Conservation (phyloP, 2,329 filamentous ascomycete genomes). For the Tolypocladium ovalisporum region DNA sequence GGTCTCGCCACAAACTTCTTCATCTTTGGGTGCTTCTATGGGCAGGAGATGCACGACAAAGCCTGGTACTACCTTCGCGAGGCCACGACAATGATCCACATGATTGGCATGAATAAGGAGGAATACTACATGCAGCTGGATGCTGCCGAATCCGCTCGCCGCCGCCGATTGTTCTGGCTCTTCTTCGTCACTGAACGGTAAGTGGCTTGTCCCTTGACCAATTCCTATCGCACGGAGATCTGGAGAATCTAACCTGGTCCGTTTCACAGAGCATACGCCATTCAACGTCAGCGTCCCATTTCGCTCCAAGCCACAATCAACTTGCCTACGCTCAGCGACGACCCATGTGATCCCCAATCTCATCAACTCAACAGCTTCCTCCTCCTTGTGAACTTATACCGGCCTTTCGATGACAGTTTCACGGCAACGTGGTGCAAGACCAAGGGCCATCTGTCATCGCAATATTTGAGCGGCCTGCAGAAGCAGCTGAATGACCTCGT, state of each 20-base stretch:
- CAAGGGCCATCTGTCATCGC: constrained; percentile 41
- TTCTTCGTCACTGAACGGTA: constrained; percentile 62
- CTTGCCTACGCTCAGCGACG: constrained; percentile 50
- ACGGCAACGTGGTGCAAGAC: constrained; percentile 58
- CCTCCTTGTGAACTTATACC: constrained; percentile 51
- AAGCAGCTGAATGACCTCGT: constrained; percentile 49
- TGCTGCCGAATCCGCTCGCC: constrained; percentile 48
- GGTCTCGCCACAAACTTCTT: constrained; percentile 67
- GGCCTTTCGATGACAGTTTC: constrained; percentile 55
- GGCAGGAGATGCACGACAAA: constrained; percentile 60
- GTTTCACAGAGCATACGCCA: constrained; percentile 48
- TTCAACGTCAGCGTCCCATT: constrained; percentile 59
- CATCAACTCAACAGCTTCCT: constrained; percentile 46
- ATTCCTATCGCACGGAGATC: not conserved
- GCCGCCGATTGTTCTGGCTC: constrained; percentile 62
- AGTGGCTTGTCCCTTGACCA: constrained; percentile 3
- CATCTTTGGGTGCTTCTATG: constrained; percentile 62
- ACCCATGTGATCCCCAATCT: constrained; percentile 43
- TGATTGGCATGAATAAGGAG: constrained; percentile 50
- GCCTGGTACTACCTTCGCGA: constrained; percentile 75
- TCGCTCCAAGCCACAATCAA: constrained; percentile 60
- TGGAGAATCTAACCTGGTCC: not conserved
- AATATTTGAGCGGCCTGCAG: constrained; percentile 47
- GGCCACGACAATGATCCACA: constrained; percentile 58
- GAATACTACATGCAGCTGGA: constrained; percentile 50